phyloP scores from a whole-genome alignment of 2,329 filamentous ascomycete species.

The Aspergillus alliaceus region DNA sequence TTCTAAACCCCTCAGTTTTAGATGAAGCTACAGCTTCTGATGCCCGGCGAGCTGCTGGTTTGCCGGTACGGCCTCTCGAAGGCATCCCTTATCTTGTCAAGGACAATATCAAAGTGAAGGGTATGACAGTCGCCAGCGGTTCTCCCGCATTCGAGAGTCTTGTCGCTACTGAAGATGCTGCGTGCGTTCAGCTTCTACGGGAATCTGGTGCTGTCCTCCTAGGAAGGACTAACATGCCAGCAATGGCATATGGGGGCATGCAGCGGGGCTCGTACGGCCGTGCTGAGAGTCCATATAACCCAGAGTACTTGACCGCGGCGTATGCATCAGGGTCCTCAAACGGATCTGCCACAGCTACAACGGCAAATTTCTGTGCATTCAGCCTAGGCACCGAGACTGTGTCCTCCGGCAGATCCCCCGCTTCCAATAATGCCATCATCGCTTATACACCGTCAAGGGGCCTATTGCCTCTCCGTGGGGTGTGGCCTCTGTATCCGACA shows the following conservation, averaged over 20 bases:
- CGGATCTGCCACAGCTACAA: conserved; percentile 53
- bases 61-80: conserved; percentile 46
- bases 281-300: conserved; percentile 58
- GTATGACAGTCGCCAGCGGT: conserved; percentile 55
- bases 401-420: conserved; percentile 57
- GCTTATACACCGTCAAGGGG: conserved; percentile 58
- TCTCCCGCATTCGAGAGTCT: conserved; percentile 56
- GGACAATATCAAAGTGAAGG: conserved; percentile 56
- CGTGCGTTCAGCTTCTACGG: conserved; percentile 49
- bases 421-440: conserved; percentile 57
- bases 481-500: conserved; percentile 58
- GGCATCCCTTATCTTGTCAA: conserved; percentile 61
- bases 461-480: conserved; percentile 52
- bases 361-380: conserved; percentile 54
- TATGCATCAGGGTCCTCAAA: conserved; percentile 61
- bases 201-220: conserved; percentile 53
- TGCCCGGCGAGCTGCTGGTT: conserved; percentile 41
- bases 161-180: conserved; percentile 54
- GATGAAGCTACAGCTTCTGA: conserved; percentile 51
- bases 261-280: conserved; percentile 58
- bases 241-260: conserved; percentile 61
- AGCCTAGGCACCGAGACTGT: conserved; percentile 58
- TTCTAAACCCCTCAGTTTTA: conserved; percentile 49
- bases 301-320: conserved; percentile 53
- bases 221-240: conserved; percentile 61